phyloP scores from a whole-genome alignment of 1,139 yeast species.

The Suhomyces terraborum region DNA sequence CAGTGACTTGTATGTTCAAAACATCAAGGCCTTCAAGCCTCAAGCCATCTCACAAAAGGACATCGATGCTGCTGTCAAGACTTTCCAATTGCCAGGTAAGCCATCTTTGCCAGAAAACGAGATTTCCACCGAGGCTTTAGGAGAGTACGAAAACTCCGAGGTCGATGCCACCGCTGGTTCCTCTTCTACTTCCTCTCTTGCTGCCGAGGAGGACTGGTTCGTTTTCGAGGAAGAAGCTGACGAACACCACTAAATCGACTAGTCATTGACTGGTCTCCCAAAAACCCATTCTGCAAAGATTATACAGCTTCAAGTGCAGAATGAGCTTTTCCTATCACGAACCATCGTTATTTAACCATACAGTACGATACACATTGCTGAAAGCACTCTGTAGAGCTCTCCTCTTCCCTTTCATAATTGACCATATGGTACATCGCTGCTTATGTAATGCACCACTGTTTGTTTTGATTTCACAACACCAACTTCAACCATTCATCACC shows the following conservation, averaged over 20 bases:
- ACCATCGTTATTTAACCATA: slow-evolving; percentile 10
- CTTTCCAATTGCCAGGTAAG: slow-evolving; percentile 76
- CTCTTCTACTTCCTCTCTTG: slow-evolving; percentile 31
- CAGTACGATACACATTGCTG: slow-evolving; percentile 12
- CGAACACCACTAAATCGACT: slow-evolving; percentile 51
- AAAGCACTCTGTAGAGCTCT: slow-evolving; percentile 3
- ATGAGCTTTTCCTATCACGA: slow-evolving; percentile 1
- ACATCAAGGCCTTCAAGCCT: slow-evolving; percentile 87
- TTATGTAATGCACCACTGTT: slow-evolving; percentile 9
- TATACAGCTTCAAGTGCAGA: background rate
- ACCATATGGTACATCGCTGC: background rate
- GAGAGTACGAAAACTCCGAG: slow-evolving; percentile 69
- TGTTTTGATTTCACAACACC: slow-evolving; percentile 9
- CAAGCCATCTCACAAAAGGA: slow-evolving; percentile 71
- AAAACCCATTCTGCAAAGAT: slow-evolving; percentile 3
- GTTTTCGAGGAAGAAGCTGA: slow-evolving; percentile 83
- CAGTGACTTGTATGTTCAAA: slow-evolving; percentile 84
- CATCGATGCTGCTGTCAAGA: slow-evolving; percentile 76
- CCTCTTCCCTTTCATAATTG: too few species aligned
- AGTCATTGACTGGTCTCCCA: background rate
- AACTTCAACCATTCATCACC: background rate
- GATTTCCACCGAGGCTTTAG: slow-evolving; percentile 71
- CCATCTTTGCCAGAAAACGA: slow-evolving; percentile 75
- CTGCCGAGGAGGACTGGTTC: slow-evolving; percentile 73
- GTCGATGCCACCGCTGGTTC: slow-evolving; percentile 63